Conservation (phyloP, 1,139 yeast genomes). For the Diutina sp. region DNA sequence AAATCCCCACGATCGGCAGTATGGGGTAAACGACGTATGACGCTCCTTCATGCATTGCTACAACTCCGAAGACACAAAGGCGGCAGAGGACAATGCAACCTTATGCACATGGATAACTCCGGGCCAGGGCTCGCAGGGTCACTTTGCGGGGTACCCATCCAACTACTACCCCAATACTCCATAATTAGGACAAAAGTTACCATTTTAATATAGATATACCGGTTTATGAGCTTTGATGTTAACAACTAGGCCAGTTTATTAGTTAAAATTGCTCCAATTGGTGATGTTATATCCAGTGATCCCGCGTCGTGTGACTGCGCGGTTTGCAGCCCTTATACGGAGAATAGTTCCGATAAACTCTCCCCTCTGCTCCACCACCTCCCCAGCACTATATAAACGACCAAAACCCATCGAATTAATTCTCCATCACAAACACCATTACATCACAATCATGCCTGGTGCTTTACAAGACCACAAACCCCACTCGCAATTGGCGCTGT, state of each 20-base stretch:
- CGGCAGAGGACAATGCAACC: background rate
- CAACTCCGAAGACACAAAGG: background rate
- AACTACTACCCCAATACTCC: no score
- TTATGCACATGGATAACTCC: background rate
- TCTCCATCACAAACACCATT: background rate
- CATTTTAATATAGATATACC: no score
- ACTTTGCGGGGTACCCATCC: background rate
- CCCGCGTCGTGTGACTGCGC: background rate
- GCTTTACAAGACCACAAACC: background rate
- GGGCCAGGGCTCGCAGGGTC: background rate
- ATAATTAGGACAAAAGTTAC: no score
- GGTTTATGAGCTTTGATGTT: no score
- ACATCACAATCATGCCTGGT: background rate
- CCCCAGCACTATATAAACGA: no score
- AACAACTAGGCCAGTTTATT: no score
- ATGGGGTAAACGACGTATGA: background rate
- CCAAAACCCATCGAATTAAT: no score
- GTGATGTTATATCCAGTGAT: no score
- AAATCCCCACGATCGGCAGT: background rate
- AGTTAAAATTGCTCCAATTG: no score
- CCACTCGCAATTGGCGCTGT: background rate
- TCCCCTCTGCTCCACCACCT: no score
- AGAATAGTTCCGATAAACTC: background rate
- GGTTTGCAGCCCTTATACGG: background rate
- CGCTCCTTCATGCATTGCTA: background rate